Base-by-base conservation (phyloP, 768 basidiomycete genomes). In the Trametes coccinea region DNA sequence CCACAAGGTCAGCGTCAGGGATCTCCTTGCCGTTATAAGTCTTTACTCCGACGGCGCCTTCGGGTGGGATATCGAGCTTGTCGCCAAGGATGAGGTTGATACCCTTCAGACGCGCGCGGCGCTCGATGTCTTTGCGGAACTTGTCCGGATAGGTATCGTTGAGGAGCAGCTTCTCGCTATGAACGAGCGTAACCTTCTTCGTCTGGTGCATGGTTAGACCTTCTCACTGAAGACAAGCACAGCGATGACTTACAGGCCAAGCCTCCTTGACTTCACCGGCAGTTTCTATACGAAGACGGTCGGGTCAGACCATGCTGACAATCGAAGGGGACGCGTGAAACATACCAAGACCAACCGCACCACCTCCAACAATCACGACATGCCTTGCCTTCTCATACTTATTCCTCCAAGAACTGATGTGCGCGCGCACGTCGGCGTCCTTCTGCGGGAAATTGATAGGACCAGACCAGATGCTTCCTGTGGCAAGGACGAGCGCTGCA, bases 151-250 rank as follows among this genome's bases (percentile, higher is more conserved):
- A 90, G 0, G 78, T 71, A 5, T 76, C 70, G 62, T 87, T 87
- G 60, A 90, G 75, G 39, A 88, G 79, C n/a, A 78, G 70, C 2
- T 63, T 53, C n/a, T 79, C 74, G 30, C 78, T 76, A 10, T 90
- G 89, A 9, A 90, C 80, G 48, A 90, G 78, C 16, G 86, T 87
- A 14, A 90, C 78, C 62, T 81, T 86, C 70, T 72, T 77, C 30
- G 58, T 54, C 73, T 76, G 48, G 9, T 43, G 14, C 31, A 30
- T 10, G 29, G 39, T 4, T 37, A n/a, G 49, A 17, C 2, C 41
- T 5, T 10, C 5, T 37, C 27, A 33, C 14, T 30, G 6, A 29
- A 45, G n/a, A 51, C 37, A 40, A 5, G 40, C 11, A 27, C 4
- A 29, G 11, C 10, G 27, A 29, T 9, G 5, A 72, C 76, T 13